These are phyloP conservation scores for Penicillium sclerotiorum DNA, from an alignment of 2,329 filamentous ascomycete genomes.

Conservation along the genomic window DNA sequence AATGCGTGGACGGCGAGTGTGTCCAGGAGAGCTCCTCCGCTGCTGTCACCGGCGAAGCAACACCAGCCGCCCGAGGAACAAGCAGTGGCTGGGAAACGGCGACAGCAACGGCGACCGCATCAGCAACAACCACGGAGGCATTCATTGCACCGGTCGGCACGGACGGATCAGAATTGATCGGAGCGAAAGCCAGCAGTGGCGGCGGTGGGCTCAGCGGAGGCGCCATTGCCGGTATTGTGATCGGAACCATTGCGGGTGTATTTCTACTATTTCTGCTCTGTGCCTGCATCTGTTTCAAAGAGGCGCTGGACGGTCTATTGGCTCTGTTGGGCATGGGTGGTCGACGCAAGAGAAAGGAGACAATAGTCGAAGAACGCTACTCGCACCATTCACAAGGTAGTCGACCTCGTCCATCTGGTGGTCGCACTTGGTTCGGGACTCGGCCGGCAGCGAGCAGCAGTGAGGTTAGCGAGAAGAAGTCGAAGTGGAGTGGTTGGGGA, in stretches of 20 bases:
- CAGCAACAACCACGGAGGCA: constrained; percentile 45
- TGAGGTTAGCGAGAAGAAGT: constrained; percentile 40
- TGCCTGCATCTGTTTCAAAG: constrained; percentile 47
- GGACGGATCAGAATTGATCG: constrained; percentile 42
- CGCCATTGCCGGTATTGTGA: constrained; percentile 56
- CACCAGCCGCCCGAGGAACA: constrained; percentile 47
- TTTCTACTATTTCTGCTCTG: constrained; percentile 49
- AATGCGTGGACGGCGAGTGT: constrained; percentile 46
- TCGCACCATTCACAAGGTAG: constrained; percentile 37
- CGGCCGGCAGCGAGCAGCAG: constrained; percentile 33
- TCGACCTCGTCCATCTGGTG: constrained; percentile 31
- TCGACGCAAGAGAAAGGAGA: constrained; percentile 41
- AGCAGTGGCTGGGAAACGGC: constrained; percentile 46
- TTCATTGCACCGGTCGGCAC: constrained; percentile 51
- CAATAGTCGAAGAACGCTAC: constrained; percentile 43
- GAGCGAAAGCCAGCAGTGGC: constrained; percentile 30
- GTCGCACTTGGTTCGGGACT: constrained; percentile 46
- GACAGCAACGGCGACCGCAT: constrained; percentile 46
- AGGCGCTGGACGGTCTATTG: constrained; percentile 43
- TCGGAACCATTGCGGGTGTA: constrained; percentile 50
- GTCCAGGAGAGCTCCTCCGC: constrained; percentile 46
- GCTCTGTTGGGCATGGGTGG: constrained; percentile 46
- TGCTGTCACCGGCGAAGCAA: constrained; percentile 36
- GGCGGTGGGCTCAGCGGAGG: constrained; percentile 50
- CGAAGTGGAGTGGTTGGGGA: constrained; percentile 41